Evolutionary conservation across 2,329 filamentous ascomycete genomes (phyloP).

Genomic region (Elsinoe fawcettii): DNA sequence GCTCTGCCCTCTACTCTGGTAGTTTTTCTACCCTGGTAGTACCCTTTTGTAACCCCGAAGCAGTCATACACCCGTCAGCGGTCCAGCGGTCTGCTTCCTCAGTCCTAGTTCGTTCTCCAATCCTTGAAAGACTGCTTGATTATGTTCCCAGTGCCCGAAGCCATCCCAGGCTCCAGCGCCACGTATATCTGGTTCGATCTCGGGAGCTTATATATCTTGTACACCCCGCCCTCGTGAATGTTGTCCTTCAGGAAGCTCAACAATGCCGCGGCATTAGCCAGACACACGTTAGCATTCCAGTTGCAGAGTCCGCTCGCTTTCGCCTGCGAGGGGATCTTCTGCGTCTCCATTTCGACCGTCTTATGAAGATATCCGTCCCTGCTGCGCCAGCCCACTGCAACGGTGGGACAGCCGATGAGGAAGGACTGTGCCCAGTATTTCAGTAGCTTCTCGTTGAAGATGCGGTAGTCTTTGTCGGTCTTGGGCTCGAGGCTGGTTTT

Average conservation of each 20-base stretch:
- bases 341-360: conserved; percentile 73
- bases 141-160: neutral
- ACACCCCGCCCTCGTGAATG: conserved; percentile 63
- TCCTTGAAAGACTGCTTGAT: conserved; percentile 1
- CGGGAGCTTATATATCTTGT: conserved; percentile 62
- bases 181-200: conserved; percentile 59
- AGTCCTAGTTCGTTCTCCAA: too few relatives aligned
- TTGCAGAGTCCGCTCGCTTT: conserved; percentile 55
- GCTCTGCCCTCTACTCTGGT: too few relatives aligned
- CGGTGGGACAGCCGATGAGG: conserved; percentile 69
- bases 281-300: conserved; percentile 91
- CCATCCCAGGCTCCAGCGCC: conserved; percentile 13
- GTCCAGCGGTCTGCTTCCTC: too few relatives aligned
- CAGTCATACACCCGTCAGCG: too few relatives aligned
- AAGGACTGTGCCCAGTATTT: conserved; percentile 98
- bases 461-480: conserved; percentile 58
- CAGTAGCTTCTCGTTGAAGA: conserved; percentile 75
- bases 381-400: conserved; percentile 82
- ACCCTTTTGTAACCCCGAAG: too few relatives aligned
- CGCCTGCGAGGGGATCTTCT: conserved; percentile 67
- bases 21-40: too few relatives aligned
- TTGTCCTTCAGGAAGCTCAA: conserved; percentile 49
- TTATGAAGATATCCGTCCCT: conserved; percentile 62
- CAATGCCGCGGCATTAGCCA: conserved; percentile 77
- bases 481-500: conserved; percentile 61